A percentile compares a stretch with the other conserved stretches of the same genome.
Conservation (phyloP, 768 basidiomycete species). For the Exsudoporus frostii region DNA sequence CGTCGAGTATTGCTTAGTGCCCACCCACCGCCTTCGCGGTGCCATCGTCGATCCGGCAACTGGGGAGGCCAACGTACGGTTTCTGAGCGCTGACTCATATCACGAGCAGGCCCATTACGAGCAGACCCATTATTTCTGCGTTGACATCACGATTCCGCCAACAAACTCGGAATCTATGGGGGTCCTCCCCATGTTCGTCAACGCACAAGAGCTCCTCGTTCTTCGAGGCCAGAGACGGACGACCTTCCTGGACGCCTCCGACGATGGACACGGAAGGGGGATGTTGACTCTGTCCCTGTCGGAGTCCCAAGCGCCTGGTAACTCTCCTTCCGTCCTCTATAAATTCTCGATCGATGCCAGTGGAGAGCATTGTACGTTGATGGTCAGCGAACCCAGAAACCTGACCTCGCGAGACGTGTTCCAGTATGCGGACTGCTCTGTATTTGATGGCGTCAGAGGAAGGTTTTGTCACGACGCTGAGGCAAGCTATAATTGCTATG, state of each 20-base stretch:
- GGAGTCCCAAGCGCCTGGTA: not conserved
- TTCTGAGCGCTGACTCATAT: slow-evolving; percentile 2
- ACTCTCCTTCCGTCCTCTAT: slow-evolving; percentile 2
- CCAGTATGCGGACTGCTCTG: not conserved
- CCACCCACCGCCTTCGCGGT: slow-evolving; percentile 11
- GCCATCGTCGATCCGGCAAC: slow-evolving; percentile 13
- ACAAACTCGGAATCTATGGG: not conserved
- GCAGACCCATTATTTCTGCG: slow-evolving; percentile 9
- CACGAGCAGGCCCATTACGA: slow-evolving; percentile 2
- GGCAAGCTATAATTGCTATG: not conserved
- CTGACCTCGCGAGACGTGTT: slow-evolving; percentile 6
- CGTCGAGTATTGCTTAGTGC: not conserved
- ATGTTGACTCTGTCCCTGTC: slow-evolving; percentile 8
- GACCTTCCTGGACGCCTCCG: slow-evolving; percentile 9
- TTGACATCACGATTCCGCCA: slow-evolving; percentile 17
- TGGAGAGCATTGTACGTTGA: slow-evolving; percentile 8
- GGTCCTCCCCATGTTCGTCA: slow-evolving; percentile 14
- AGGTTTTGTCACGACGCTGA: slow-evolving; percentile 14
- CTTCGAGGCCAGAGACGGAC: slow-evolving; percentile 9
- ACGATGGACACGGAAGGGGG: slow-evolving; percentile 17
- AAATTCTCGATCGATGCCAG: slow-evolving; percentile 22
- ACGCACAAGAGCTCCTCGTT: slow-evolving; percentile 11
- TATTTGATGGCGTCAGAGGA: slow-evolving; percentile 20
- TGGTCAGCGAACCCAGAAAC: slow-evolving; percentile 12
- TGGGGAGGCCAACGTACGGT: slow-evolving; percentile 9